Evolutionary conservation across 495 filamentous ascomycete genomes (phyloP).

Genomic region (Wilcoxina mikolae): DNA sequence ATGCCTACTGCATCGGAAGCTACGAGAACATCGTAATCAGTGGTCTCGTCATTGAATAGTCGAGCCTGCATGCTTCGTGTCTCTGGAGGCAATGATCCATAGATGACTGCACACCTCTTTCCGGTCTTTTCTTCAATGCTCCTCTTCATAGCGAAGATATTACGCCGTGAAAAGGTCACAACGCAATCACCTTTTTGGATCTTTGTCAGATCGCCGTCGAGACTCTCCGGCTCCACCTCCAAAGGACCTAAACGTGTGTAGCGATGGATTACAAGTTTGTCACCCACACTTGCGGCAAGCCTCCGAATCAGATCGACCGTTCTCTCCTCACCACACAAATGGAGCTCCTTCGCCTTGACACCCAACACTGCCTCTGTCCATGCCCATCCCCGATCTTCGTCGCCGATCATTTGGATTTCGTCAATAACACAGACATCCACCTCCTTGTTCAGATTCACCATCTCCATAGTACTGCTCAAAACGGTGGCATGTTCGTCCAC

Average conservation of each 20-base stretch:
- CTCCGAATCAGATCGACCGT: slow-evolving; percentile 64
- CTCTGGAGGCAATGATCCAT: slow-evolving; percentile 83
- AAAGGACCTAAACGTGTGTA: slow-evolving; percentile 76
- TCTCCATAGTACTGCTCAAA: slow-evolving; percentile 87
- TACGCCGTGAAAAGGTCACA: slow-evolving; percentile 66
- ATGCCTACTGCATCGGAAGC: slow-evolving; percentile 96
- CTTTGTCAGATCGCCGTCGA: slow-evolving; percentile 46
- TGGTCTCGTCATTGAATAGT: slow-evolving; percentile 86
- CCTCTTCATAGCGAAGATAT: slow-evolving; percentile 63
- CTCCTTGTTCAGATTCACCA: slow-evolving; percentile 55
- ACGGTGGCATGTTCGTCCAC: slow-evolving; percentile 40
- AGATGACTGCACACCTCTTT: slow-evolving; percentile 75
- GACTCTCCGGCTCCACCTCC: slow-evolving; percentile 44
- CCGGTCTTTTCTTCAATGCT: slow-evolving; percentile 64
- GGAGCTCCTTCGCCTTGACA: slow-evolving; percentile 69
- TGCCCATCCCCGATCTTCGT: slow-evolving; percentile 72
- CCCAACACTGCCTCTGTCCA: slow-evolving; percentile 93
- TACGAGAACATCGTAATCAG: slow-evolving; percentile 85
- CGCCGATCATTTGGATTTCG: slow-evolving; percentile 94
- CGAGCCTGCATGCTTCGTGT: slow-evolving; percentile 78
- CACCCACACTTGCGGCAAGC: slow-evolving; percentile 66
- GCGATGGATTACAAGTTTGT: slow-evolving; percentile 60
- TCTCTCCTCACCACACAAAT: slow-evolving; percentile 84
- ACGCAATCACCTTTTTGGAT: slow-evolving; percentile 84
- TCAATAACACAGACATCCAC: slow-evolving; percentile 93